Conservation (phyloP, 2,329 filamentous ascomycete species). For the Phaeophleospora eucalypticola region DNA sequence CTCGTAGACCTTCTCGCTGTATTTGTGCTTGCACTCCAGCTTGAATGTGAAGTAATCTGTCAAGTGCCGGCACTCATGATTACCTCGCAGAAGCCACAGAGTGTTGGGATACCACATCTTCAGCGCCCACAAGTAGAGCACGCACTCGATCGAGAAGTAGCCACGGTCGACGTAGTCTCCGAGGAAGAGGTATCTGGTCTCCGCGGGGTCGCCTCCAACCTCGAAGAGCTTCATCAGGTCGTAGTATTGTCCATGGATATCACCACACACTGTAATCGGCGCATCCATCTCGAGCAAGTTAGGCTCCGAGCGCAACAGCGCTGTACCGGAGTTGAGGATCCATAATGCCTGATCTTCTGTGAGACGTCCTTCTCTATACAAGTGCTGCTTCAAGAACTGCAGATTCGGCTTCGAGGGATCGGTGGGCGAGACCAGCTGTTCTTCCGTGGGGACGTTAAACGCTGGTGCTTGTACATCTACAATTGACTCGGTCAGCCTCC, state of each 20-base stretch:
- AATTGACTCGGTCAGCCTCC: conserved; percentile 17
- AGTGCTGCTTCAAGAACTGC: conserved; percentile 93
- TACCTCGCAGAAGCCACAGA: conserved; percentile 92
- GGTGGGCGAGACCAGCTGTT: conserved; percentile 87
- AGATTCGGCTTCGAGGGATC: conserved; percentile 87
- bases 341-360: conserved; percentile 96
- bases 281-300: conserved; percentile 99
- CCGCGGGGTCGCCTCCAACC: conserved; percentile 91
- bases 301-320: conserved; percentile 82
- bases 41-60: conserved; percentile 99
- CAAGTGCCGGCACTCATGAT: conserved; percentile 97
- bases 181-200: conserved; percentile 94
- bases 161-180: conserved; percentile 97
- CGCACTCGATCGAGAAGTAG: conserved; percentile 99
- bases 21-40: conserved; percentile 99
- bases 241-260: conserved; percentile 98
- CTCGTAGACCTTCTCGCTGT: conserved; percentile 92
- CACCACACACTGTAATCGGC: conserved; percentile 96
- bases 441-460: conserved; percentile 84
- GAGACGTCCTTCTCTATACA: conserved; percentile 93
- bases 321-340: conserved; percentile 85
- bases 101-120: conserved; percentile 99
- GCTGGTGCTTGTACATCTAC: conserved; percentile 96
- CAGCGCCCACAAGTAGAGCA: conserved; percentile 93
- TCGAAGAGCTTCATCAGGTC: conserved; percentile 99